These are phyloP conservation scores for Chrysanthemum makinoi DNA, from an alignment of 129 eudicot genomes.

Conservation along the genomic window DNA sequence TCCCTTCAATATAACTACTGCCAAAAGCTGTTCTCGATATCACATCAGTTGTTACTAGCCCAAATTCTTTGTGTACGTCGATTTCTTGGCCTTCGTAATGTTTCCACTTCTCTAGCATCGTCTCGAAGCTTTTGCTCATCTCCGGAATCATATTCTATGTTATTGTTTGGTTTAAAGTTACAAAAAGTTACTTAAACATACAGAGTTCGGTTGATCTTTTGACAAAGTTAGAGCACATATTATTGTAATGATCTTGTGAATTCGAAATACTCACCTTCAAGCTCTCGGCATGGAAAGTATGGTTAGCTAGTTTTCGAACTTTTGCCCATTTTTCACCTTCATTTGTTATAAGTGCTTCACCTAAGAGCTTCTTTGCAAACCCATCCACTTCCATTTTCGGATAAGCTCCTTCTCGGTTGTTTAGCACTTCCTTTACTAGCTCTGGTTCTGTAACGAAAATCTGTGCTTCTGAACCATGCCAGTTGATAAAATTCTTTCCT, in stretches of 20 bases:
- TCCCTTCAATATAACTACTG: constrained; percentile 56
- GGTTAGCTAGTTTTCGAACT: constrained; percentile 63
- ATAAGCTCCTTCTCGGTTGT: constrained; percentile 56
- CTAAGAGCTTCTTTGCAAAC: constrained; percentile 63
- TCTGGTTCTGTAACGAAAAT: constrained; percentile 62
- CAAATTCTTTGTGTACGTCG: constrained; percentile 59
- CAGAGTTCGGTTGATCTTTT: too few relatives aligned
- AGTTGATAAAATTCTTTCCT: constrained; percentile 55
- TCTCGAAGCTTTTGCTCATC: constrained; percentile 56
- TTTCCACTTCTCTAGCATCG: constrained; percentile 59
- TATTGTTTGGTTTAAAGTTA: too few relatives aligned
- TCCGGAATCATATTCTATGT: constrained; percentile 62
- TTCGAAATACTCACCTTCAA: constrained; percentile 43
- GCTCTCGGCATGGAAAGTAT: constrained; percentile 66
- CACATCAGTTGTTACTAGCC: constrained; percentile 64
- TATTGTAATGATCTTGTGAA: too few relatives aligned
- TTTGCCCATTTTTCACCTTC: constrained; percentile 87
- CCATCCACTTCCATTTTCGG: constrained; percentile 74
- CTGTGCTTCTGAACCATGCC: constrained; percentile 72
- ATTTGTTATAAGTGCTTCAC: constrained; percentile 55
- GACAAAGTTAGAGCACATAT: too few relatives aligned
- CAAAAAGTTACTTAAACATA: too few relatives aligned
- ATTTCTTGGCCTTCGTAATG: constrained; percentile 50
- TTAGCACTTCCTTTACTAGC: constrained; percentile 61
- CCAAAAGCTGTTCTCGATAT: constrained; percentile 82